Evolutionary conservation across 192 early-diverging fungal species (phyloP).

Genomic region (Linnemannia hyalina): DNA sequence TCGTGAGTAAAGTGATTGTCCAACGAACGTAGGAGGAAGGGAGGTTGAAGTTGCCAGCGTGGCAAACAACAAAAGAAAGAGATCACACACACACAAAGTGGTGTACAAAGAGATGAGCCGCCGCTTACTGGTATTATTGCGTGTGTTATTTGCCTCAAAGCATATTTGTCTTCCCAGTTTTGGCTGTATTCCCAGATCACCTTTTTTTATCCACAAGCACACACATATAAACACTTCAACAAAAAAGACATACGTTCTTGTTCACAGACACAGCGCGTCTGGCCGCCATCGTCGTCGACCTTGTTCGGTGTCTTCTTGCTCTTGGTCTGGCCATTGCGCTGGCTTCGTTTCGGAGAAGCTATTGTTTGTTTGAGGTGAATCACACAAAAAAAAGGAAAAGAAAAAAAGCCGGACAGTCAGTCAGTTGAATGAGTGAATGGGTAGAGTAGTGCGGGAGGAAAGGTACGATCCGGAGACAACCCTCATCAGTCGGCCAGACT

Average conservation of each 20-base stretch:
- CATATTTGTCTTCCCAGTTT: neutral
- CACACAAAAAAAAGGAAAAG: neutral
- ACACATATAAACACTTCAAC: neutral
- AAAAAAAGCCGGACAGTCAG: neutral
- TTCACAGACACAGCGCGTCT: constrained; percentile 67
- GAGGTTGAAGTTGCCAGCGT: neutral
- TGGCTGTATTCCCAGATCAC: constrained; percentile 5
- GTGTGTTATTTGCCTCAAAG: too few species aligned
- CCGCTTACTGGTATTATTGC: too few species aligned
- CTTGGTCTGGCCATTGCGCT: constrained; percentile 45
- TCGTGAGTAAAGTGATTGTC: constrained; percentile 10
- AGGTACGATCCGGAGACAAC: neutral
- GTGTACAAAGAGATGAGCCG: too few species aligned
- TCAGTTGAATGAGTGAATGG: neutral
- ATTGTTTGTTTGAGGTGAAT: neutral
- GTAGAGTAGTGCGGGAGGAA: neutral
- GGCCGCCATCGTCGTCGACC: constrained; percentile 62
- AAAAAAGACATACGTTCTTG: constrained; percentile 60
- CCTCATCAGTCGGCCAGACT: neutral
- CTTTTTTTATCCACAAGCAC: neutral
- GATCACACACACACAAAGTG: too few species aligned
- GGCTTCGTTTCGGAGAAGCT: constrained; percentile 55
- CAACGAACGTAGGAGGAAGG: neutral
- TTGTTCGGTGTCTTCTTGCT: constrained; percentile 36
- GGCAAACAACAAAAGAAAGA: neutral